Evolutionary conservation across 805 yeast species (phyloP).

Genomic region (Myxozyma mucilagina): DNA sequence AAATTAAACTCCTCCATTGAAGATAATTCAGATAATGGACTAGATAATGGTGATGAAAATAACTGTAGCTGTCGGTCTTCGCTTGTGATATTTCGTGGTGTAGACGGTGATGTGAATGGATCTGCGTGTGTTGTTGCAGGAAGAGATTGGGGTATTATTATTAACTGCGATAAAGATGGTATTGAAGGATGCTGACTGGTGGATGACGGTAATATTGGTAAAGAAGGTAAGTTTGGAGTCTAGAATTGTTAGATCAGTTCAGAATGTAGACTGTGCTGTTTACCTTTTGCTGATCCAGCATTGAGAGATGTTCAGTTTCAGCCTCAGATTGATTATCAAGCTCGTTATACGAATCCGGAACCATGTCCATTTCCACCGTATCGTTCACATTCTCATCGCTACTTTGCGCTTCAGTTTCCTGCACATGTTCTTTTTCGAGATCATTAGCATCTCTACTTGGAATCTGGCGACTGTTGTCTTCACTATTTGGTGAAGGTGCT

Average conservation of each 20-base stretch:
- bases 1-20: slow-evolving; percentile 6
- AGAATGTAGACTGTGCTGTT: background rate
- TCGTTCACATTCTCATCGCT: background rate
- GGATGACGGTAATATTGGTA: background rate
- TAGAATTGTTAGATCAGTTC: background rate
- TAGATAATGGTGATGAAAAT: slow-evolving; percentile 11
- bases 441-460: background rate
- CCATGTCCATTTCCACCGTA: background rate
- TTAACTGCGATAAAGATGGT: background rate
- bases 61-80: background rate
- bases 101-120: background rate
- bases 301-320: background rate
- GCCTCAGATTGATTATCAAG: background rate
- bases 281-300: background rate
- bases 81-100: background rate
- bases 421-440: background rate
- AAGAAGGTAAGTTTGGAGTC: background rate
- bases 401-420: background rate
- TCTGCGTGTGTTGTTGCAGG: background rate
- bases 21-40: slow-evolving; percentile 14
- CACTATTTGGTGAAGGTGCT: background rate
- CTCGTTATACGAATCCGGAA: background rate
- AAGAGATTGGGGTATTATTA: background rate
- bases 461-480: background rate
- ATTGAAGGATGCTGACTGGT: background rate